Evolutionary conservation across 1,284 basidiomycete genomes (phyloP), one percentile per base, ranked within the genome.

Genomic region (Cystobasidiaceae sp.): DNA sequence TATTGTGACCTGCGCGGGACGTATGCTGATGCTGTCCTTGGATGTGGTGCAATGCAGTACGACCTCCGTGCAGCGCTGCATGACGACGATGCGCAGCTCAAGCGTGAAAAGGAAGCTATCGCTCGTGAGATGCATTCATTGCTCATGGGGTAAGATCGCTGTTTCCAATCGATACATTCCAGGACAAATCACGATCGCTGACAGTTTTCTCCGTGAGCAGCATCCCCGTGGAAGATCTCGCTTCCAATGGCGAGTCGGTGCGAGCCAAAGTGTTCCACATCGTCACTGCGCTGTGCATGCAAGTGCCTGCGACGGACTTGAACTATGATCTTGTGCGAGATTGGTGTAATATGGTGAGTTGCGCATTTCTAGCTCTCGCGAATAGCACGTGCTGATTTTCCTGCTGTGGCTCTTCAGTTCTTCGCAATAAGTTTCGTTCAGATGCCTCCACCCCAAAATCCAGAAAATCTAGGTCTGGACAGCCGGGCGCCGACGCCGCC

Each of bases 251-350:
- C 44, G 77, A 78, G 67, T 74, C 72, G 3, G 76, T 77, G n/a
- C 71, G 77, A 6, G 73, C 71, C 41, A 78, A 77, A 69, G 75
- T 77, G 8, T 74, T 77, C 66, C 76, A 77, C 58, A 77, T 78
- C 50, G 75, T 76, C 9, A 76, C 75, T 64, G 76, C 77, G 0
- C 68, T 78, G 6, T 74, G 75, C 30, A 72, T 68, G 27, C 75
- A 75, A 37, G 70, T 70, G 0, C 68, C 70, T 2, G 63, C 70
- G 4, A 72, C 69, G 7, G 71, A 73, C 17, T 70, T 67, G 6
- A 75, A 76, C 57, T 74, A 75, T 48, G 75, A 75, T 32, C 68
- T 76, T 50, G 74, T 78, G n/a, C 65, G 72, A 46, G 75, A 77
- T 65, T 78, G 77, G 77, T 78, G 75, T 61, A 75, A 75, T 52